These are phyloP conservation scores for Phytopythium cucurbitacearum DNA, from an alignment of 352 stramenopile species.

Conservation along the genomic window DNA sequence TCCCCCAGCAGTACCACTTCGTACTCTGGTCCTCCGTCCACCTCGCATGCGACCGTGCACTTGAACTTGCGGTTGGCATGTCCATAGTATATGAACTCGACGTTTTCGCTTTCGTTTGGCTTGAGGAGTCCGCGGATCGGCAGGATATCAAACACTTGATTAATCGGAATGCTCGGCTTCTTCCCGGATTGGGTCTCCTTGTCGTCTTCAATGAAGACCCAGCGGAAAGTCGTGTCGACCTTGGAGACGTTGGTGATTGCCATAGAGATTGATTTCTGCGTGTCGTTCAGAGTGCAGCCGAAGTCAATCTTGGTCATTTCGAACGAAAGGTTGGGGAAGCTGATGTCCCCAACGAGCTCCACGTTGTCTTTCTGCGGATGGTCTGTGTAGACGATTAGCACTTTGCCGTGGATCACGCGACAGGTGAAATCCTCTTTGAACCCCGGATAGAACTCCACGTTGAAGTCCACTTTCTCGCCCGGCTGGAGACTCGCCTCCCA, in stretches of 20 bases:
- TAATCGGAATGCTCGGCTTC: constrained; percentile 88
- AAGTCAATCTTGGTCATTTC: constrained; percentile 91
- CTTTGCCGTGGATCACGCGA: constrained; percentile 81
- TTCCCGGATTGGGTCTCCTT: constrained; percentile 58
- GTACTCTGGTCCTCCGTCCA: constrained; percentile 93
- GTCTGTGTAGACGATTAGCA: constrained; percentile 79
- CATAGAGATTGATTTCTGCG: constrained; percentile 85
- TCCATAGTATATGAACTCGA: constrained; percentile 94
- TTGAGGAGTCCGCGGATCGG: constrained; percentile 85
- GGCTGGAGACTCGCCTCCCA: constrained; percentile 88
- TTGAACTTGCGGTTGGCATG: constrained; percentile 91
- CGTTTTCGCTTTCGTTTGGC: constrained; percentile 86
- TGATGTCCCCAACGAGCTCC: constrained; percentile 88
- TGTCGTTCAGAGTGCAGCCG: constrained; percentile 94
- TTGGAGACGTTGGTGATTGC: constrained; percentile 89
- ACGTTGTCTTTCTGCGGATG: constrained; percentile 91
- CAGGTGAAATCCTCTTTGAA: constrained; percentile 90
- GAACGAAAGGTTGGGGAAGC: constrained; percentile 94
- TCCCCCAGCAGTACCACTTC: constrained; percentile 87
- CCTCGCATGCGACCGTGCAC: constrained; percentile 86
- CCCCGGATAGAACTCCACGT: constrained; percentile 92
- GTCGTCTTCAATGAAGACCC: constrained; percentile 94
- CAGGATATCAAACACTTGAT: constrained; percentile 94
- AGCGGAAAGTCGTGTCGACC: constrained; percentile 86
- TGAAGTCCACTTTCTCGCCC: constrained; percentile 69